phyloP scores from a whole-genome alignment of 768 basidiomycete species.

The Trametes cubensis region DNA sequence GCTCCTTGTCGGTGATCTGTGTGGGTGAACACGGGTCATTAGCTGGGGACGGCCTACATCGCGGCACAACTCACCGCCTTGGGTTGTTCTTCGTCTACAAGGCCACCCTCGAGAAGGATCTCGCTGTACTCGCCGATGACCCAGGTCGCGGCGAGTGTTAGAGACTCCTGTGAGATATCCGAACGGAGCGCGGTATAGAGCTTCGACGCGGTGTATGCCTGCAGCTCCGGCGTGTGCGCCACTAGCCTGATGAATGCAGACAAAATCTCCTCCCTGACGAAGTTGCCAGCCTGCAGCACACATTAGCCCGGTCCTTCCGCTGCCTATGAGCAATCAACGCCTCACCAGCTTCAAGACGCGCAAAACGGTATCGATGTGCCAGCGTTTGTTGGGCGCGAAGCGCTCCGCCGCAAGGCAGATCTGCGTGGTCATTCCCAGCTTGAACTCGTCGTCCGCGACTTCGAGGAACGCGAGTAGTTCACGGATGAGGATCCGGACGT shows the following conservation, averaged over 20 bases:
- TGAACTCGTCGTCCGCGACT: conserved; percentile 98
- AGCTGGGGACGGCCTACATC: background rate
- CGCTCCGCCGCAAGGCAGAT: conserved; percentile 94
- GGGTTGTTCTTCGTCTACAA: conserved; percentile 74
- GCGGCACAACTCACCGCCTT: conserved; percentile 51
- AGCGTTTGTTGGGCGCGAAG: conserved; percentile 96
- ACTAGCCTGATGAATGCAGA: conserved; percentile 95
- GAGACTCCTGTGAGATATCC: conserved; percentile 95
- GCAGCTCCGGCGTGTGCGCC: conserved; percentile 94
- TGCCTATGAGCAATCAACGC: conserved; percentile 32
- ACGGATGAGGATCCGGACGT: conserved; percentile 88
- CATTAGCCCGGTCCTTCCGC: background rate
- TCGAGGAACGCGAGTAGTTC: conserved; percentile 96
- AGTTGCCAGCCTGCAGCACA: conserved; percentile 84
- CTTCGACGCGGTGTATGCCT: conserved; percentile 92
- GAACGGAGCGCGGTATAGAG: conserved; percentile 83
- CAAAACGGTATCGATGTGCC: conserved; percentile 98
- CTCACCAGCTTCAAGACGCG: conserved; percentile 85
- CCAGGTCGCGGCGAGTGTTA: conserved; percentile 94
- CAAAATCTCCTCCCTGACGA: conserved; percentile 93
- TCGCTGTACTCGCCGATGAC: conserved; percentile 97
- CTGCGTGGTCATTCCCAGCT: conserved; percentile 96
- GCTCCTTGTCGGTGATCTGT: conserved; percentile 77
- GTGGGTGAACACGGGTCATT: background rate
- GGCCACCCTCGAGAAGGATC: conserved; percentile 80